phyloP scores from a whole-genome alignment of 768 basidiomycete species.

The Lactarius indigo region DNA sequence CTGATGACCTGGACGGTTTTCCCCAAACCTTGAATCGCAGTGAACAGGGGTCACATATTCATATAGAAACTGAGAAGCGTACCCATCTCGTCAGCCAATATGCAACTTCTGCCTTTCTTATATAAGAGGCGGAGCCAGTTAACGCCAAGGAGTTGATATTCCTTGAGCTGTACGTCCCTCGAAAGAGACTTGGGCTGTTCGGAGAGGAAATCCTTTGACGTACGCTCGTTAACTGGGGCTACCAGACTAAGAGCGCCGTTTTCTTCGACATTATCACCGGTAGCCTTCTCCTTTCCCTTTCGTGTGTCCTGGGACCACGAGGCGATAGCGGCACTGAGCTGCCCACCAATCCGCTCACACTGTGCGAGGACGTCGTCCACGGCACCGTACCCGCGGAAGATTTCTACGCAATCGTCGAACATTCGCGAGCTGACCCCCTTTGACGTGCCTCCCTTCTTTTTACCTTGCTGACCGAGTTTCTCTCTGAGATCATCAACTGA shows the following conservation, averaged over 20 bases:
- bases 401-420: constrained; percentile 85
- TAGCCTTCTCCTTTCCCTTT: constrained; percentile 37
- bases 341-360: constrained; percentile 82
- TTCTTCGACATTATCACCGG: constrained; percentile 38
- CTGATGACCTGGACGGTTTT: constrained; percentile 99
- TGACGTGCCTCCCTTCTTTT: constrained; percentile 82
- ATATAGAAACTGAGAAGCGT: constrained; percentile 31
- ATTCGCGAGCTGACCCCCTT: constrained; percentile 83
- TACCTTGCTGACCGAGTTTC: constrained; percentile 63
- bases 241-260: constrained; percentile 65
- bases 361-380: constrained; percentile 87
- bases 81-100: constrained; percentile 99
- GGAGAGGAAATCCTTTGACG: constrained; percentile 62
- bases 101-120: constrained; percentile 78
- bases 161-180: constrained; percentile 76
- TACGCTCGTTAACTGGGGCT: constrained; percentile 38
- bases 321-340: constrained; percentile 68
- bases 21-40: constrained; percentile 67
- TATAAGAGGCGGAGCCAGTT: constrained; percentile 95
- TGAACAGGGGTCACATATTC: constrained; percentile 18
- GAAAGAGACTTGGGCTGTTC: constrained; percentile 69
- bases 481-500: constrained; percentile 67
- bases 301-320: constrained; percentile 57
- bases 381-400: constrained; percentile 80
- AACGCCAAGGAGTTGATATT: constrained; percentile 95